Evolutionary conservation across 305 asterid species (phyloP).

Genomic region (Solanum hybrid): DNA sequence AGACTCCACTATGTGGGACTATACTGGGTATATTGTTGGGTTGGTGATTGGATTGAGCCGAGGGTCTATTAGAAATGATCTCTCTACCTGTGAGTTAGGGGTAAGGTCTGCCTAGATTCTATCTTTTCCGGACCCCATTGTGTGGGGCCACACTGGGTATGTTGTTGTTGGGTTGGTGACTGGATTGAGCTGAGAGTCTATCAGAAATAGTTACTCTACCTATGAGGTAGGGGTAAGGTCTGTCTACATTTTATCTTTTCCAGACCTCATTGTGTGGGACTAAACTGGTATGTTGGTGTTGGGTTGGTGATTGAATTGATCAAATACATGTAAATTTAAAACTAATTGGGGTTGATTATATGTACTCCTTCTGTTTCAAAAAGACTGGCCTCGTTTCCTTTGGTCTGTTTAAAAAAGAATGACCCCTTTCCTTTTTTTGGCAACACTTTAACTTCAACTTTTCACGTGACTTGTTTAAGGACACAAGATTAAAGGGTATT

Average conservation of each 20-base stretch:
- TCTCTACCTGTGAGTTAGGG: background rate
- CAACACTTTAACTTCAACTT: too few relatives aligned
- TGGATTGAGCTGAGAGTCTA: background rate
- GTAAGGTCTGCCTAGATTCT: background rate
- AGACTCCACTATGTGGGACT: background rate
- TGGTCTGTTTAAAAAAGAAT: too few relatives aligned
- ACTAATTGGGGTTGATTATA: background rate
- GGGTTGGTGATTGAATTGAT: background rate
- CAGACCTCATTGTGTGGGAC: background rate
- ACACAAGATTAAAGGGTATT: too few relatives aligned
- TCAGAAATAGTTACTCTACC: background rate
- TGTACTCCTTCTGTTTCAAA: background rate
- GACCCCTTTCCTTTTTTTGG: too few relatives aligned
- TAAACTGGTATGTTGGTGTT: background rate
- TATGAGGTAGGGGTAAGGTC: background rate
- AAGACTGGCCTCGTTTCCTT: too few relatives aligned
- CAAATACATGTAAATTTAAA: background rate
- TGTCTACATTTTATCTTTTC: background rate
- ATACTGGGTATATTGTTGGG: background rate
- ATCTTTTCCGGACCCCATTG: background rate
- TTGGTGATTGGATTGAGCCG: background rate
- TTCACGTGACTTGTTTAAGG: too few relatives aligned
- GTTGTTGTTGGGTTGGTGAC: background rate
- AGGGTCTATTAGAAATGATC: background rate
- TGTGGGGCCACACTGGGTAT: background rate